phyloP scores from a whole-genome alignment of 441 rosid species.

The Dalechampia spathulata region DNA sequence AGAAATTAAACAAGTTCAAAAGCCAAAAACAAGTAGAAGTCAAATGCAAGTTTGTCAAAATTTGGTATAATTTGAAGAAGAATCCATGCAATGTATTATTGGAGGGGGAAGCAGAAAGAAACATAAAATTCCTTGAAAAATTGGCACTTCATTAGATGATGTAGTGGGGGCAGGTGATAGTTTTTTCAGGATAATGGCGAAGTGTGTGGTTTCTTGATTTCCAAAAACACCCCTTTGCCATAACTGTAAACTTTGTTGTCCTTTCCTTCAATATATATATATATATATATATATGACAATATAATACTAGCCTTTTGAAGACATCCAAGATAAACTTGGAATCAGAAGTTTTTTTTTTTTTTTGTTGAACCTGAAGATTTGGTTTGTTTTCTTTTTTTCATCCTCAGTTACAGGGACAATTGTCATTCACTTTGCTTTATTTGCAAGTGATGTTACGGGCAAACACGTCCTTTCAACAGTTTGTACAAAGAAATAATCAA shows the following conservation, averaged over 20 bases:
- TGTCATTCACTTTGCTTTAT: not conserved
- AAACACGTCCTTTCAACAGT: too few relatives aligned
- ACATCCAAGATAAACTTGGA: too few relatives aligned
- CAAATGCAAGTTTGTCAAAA: not conserved
- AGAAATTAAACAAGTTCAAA: not conserved
- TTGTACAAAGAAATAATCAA: too few relatives aligned
- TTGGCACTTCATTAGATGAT: conserved; percentile 11
- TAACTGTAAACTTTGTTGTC: not conserved
- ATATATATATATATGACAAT: too few relatives aligned
- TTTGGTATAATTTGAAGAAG: not conserved
- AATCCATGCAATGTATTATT: not conserved
- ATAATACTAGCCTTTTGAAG: too few relatives aligned
- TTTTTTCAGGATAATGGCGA: not conserved
- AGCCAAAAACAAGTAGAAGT: not conserved
- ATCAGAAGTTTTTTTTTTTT: too few relatives aligned
- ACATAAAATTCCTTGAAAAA: not conserved
- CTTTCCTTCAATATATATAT: too few relatives aligned
- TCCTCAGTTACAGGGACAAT: too few relatives aligned
- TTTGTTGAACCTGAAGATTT: too few relatives aligned
- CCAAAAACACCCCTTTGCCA: not conserved
- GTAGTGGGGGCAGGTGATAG: conserved; percentile 1
- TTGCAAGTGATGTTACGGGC: not conserved
- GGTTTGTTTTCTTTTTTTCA: too few relatives aligned
- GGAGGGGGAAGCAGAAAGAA: not conserved
- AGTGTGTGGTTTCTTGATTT: not conserved